Percentiles rank a stretch among this genome's conserved stretches.
phyloP scores from a whole-genome alignment of 108 stramenopile genomes.

The Skeletonema costatum region DNA sequence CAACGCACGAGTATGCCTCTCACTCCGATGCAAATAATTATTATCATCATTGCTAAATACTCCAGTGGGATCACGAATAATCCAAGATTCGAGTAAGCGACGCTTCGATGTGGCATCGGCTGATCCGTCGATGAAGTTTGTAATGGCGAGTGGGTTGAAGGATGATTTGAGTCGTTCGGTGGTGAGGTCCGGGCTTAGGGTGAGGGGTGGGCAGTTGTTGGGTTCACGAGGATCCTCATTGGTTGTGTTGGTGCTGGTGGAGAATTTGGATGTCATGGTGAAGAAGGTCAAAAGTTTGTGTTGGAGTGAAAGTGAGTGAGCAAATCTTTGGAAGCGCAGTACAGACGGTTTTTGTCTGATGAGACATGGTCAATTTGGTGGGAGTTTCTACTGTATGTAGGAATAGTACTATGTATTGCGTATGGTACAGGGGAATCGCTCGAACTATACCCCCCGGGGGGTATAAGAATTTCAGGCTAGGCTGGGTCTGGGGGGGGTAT shows the following conservation, averaged over 20 bases:
- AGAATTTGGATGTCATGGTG: too few species aligned
- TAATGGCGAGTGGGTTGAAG: constrained; percentile 66
- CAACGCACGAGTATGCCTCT: constrained; percentile 74
- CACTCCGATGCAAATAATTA: constrained; percentile 79
- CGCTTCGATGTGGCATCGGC: constrained; percentile 51
- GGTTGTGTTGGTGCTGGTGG: background rate
- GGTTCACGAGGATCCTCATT: constrained; percentile 15
- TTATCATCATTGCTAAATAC: constrained; percentile 80
- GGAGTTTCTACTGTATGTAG: too few species aligned
- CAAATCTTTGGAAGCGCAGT: too few species aligned
- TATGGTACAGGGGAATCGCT: too few species aligned
- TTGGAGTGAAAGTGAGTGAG: too few species aligned
- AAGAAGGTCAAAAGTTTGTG: too few species aligned
- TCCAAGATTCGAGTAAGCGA: constrained; percentile 67
- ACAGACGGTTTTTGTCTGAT: too few species aligned
- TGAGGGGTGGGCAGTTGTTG: constrained; percentile 1
- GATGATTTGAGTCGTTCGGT: constrained; percentile 64
- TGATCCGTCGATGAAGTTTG: constrained; percentile 76
- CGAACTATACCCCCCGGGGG: too few species aligned
- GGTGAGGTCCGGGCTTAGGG: constrained; percentile 60
- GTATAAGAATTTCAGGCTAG: too few species aligned
- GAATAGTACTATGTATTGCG: too few species aligned
- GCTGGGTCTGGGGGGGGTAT: too few species aligned
- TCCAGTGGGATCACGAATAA: constrained; percentile 63
- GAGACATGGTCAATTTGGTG: too few species aligned